These are phyloP conservation scores for Myrica gale DNA, from an alignment of 306 rosid species.

Conservation along the genomic window DNA sequence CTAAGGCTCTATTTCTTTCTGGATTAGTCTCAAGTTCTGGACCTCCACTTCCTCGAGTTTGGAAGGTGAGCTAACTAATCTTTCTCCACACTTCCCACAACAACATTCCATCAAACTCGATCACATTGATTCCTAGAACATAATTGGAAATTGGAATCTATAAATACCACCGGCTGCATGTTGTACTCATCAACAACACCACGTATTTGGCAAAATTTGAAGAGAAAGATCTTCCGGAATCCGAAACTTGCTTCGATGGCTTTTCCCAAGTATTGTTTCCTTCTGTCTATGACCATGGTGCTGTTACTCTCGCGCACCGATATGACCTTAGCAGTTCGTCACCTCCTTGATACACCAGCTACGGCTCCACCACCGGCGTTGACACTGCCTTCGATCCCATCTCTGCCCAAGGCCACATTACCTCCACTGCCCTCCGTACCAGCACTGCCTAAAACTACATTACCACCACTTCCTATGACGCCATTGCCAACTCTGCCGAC, in stretches of 20 bases:
- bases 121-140: too few species aligned
- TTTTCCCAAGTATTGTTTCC: neutral
- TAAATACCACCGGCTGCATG: too few species aligned
- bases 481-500: neutral
- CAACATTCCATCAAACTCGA: too few species aligned
- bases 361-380: slow-evolving; percentile 26
- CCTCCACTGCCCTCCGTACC: slow-evolving; percentile 14
- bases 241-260: neutral
- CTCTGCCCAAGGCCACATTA: slow-evolving; percentile 18
- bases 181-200: too few species aligned
- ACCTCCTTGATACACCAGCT: slow-evolving; percentile 24
- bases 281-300: neutral
- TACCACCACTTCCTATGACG: slow-evolving; percentile 10
- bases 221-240: too few species aligned
- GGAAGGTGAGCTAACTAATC: too few species aligned
- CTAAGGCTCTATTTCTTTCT: too few species aligned
- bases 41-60: too few species aligned
- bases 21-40: neutral
- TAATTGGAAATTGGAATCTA: too few species aligned
- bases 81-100: too few species aligned
- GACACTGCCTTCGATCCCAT: slow-evolving; percentile 25
- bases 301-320: slow-evolving; percentile 25
- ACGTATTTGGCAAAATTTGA: too few species aligned
- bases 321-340: slow-evolving; percentile 26
- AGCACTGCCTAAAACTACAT: slow-evolving; percentile 14